A percentile compares a stretch with the other conserved stretches of the same genome.
Evolutionary conservation across 169 alveolate species (phyloP).

Genomic region (Plasmodium reichenowi): DNA sequence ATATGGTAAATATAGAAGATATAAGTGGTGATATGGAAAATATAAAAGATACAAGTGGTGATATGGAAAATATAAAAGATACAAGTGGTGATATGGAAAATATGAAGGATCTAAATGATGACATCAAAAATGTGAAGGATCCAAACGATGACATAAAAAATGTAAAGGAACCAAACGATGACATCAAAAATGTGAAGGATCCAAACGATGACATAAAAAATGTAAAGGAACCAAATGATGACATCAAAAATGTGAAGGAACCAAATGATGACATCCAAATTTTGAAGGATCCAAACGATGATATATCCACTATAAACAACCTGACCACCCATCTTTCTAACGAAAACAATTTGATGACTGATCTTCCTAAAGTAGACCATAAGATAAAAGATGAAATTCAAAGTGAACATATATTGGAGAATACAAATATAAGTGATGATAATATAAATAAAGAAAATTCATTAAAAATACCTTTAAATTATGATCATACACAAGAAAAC

Average conservation of each 20-base stretch:
- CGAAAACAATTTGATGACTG: too few relatives aligned
- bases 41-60: background rate
- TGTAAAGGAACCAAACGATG: background rate
- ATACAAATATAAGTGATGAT: too few relatives aligned
- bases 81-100: background rate
- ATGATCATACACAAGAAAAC: too few relatives aligned
- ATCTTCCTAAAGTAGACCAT: too few relatives aligned
- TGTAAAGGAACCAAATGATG: background rate
- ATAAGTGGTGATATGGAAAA: background rate
- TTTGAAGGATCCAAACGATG: background rate
- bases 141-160: background rate
- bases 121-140: background rate
- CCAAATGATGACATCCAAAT: background rate
- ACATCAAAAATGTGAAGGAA: background rate
- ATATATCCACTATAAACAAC: background rate
- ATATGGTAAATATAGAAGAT: background rate
- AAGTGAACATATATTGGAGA: too few relatives aligned
- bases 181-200: background rate
- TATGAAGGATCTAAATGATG: background rate
- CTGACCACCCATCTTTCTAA: too few relatives aligned
- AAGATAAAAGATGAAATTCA: too few relatives aligned
- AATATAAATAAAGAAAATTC: too few relatives aligned
- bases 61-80: background rate
- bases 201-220: background rate
- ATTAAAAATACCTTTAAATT: too few relatives aligned